Conservation (phyloP, 2,329 filamentous ascomycete species). For the Paecilomyces fulvus region DNA sequence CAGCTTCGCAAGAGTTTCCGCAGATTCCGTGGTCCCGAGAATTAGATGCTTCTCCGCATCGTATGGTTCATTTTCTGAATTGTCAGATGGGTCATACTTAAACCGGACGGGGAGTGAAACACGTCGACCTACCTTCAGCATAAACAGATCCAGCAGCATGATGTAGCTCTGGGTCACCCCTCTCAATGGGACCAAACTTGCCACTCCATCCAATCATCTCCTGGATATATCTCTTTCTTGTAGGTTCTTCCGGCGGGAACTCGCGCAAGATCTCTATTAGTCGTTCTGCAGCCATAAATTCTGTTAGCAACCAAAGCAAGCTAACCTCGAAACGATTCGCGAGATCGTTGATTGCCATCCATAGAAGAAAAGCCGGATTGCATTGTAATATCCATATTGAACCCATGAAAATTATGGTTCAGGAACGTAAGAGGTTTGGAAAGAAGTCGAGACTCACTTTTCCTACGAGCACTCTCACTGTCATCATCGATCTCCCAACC, state of each 20-base stretch:
- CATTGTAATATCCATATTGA: not conserved
- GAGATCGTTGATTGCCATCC: too few relatives aligned
- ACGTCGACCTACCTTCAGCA: slow-evolving; percentile 54
- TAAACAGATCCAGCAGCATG: slow-evolving; percentile 82
- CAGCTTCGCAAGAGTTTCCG: slow-evolving; percentile 68
- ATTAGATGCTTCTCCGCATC: slow-evolving; percentile 87
- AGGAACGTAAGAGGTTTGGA: not conserved
- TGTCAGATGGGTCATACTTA: slow-evolving; percentile 8
- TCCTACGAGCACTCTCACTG: slow-evolving; percentile 57
- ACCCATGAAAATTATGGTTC: not conserved
- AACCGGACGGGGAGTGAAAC: not conserved
- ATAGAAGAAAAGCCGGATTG: not conserved
- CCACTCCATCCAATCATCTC: slow-evolving; percentile 84
- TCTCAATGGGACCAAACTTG: slow-evolving; percentile 76
- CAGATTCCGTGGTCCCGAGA: slow-evolving; percentile 80
- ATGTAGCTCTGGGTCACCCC: slow-evolving; percentile 89
- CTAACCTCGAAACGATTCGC: not conserved
- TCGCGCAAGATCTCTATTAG: slow-evolving; percentile 70
- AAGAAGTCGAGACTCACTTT: slow-evolving; percentile 19
- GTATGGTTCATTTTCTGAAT: slow-evolving; percentile 72
- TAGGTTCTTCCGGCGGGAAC: slow-evolving; percentile 77
- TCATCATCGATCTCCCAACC: slow-evolving; percentile 59
- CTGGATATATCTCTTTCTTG: slow-evolving; percentile 81
- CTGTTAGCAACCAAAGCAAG: not conserved
- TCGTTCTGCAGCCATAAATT: slow-evolving; percentile 36